Evolutionary conservation across 768 basidiomycete species (phyloP).

Genomic region (Pseudohyphozyma bogoriensis): DNA sequence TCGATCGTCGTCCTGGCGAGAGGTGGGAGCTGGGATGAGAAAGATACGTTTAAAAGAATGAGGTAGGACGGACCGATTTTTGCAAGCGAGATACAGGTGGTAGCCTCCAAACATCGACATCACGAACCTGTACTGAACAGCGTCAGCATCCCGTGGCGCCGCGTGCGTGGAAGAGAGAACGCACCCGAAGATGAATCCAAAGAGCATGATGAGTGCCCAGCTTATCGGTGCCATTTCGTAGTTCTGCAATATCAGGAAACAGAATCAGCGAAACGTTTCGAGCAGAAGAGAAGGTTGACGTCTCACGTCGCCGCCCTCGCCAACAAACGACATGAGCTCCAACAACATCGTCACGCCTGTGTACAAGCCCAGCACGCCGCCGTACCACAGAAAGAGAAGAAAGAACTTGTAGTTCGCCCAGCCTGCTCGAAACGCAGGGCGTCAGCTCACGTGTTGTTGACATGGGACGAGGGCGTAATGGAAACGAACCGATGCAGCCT

Average conservation of each 20-base stretch:
- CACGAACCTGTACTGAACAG: slow-evolving; percentile 7
- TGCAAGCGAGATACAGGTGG: slow-evolving; percentile 18
- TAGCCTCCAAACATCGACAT: slow-evolving; percentile 17
- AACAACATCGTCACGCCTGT: background rate
- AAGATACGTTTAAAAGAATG: background rate
- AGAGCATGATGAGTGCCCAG: slow-evolving; percentile 17
- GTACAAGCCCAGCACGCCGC: slow-evolving; percentile 12
- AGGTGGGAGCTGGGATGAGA: too few relatives aligned
- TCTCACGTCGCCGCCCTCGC: background rate
- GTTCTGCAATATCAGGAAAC: background rate
- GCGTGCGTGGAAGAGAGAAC: background rate
- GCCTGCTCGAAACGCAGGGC: background rate
- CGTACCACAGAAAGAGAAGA: slow-evolving; percentile 22
- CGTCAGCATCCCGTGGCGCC: too few relatives aligned
- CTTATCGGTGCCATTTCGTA: slow-evolving; percentile 22
- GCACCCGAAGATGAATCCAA: background rate
- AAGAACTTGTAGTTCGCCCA: slow-evolving; percentile 28
- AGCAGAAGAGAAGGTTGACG: background rate
- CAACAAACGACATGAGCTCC: slow-evolving; percentile 14
- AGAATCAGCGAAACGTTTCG: background rate
- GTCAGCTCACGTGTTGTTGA: background rate
- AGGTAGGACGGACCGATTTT: slow-evolving; percentile 1
- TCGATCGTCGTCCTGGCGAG: slow-evolving; percentile 1
- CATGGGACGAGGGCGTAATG: background rate
- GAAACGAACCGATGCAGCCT: slow-evolving; percentile 12